Conservation (phyloP, 2,329 filamentous ascomycete species). For the Lasiodiplodia hormozganensis region DNA sequence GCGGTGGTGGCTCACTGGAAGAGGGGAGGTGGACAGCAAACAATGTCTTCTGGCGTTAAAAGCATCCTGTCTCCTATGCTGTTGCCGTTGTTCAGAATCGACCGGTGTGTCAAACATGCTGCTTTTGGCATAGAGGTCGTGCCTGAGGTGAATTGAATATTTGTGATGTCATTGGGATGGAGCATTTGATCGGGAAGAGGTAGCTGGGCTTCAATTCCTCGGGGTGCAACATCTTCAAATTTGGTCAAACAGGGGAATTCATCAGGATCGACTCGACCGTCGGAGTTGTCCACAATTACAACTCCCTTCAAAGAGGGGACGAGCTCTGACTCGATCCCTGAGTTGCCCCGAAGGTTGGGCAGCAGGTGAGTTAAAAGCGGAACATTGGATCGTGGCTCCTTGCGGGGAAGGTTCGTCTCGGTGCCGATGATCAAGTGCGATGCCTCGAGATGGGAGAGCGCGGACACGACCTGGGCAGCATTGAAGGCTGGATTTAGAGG, state of each 20-base stretch:
- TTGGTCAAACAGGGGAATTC: constrained; percentile 46
- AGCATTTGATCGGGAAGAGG: constrained; percentile 56
- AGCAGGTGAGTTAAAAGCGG: constrained; percentile 63
- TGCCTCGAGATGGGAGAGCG: constrained; percentile 76
- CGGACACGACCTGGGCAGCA: constrained; percentile 75
- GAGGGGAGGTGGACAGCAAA: constrained; percentile 67
- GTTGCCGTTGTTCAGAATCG: constrained; percentile 90
- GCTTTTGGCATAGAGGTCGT: constrained; percentile 92
- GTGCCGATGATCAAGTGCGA: constrained; percentile 82
- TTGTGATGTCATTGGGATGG: constrained; percentile 74
- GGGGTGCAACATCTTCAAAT: constrained; percentile 48
- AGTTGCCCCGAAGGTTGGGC: constrained; percentile 52
- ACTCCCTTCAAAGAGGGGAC: constrained; percentile 75
- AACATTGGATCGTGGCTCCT: constrained; percentile 66
- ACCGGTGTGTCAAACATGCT: constrained; percentile 82
- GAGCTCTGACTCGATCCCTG: constrained; percentile 57
- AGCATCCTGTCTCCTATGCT: constrained; percentile 88
- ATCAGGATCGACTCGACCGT: constrained; percentile 57
- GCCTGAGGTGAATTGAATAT: constrained; percentile 97
- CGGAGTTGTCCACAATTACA: constrained; percentile 80
- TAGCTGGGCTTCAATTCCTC: neutral
- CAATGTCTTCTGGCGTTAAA: constrained; percentile 73
- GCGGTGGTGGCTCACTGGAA: constrained; percentile 49
- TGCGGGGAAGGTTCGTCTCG: constrained; percentile 80
- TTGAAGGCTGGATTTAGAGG: constrained; percentile 93